Evolutionary conservation across 2,329 filamentous ascomycete species (phyloP).

Genomic region (Thelonectria blattea): DNA sequence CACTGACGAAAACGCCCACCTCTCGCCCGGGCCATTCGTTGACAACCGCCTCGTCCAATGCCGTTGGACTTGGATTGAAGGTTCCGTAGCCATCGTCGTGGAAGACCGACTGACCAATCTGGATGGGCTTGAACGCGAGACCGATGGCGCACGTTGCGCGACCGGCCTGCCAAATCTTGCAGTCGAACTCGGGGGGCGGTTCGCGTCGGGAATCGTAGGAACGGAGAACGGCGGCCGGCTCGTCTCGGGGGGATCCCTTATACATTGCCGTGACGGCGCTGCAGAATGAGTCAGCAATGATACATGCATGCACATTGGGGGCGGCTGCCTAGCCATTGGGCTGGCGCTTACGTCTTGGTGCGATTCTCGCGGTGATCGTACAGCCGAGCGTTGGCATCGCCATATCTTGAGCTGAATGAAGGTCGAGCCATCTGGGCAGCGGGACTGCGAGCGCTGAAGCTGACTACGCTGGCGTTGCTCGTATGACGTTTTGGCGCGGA

Average conservation of each 20-base stretch:
- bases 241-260: slow-evolving; percentile 75
- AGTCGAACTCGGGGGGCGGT: slow-evolving; percentile 87
- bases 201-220: slow-evolving; percentile 97
- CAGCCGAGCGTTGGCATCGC: slow-evolving; percentile 84
- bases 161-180: slow-evolving; percentile 96
- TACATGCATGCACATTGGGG: background rate
- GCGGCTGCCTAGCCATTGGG: background rate
- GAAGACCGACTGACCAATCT: slow-evolving; percentile 91
- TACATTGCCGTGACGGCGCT: slow-evolving; percentile 92
- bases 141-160: slow-evolving; percentile 92
- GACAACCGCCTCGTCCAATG: slow-evolving; percentile 86
- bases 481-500: slow-evolving; percentile 64
- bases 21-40: slow-evolving; percentile 97
- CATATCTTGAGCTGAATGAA: slow-evolving; percentile 64
- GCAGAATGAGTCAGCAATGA: slow-evolving; percentile 23
- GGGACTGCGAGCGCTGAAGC: slow-evolving; percentile 74
- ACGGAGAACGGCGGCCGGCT: slow-evolving; percentile 75
- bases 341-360: slow-evolving; percentile 79
- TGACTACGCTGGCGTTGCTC: slow-evolving; percentile 83
- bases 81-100: slow-evolving; percentile 90
- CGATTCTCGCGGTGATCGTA: slow-evolving; percentile 87
- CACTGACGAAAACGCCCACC: slow-evolving; percentile 87
- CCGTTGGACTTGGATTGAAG: slow-evolving; percentile 86
- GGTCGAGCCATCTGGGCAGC: slow-evolving; percentile 62
- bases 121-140: slow-evolving; percentile 93